These are phyloP conservation scores for Populus nigra DNA, from an alignment of 345 rosid species.

Conservation along the genomic window DNA sequence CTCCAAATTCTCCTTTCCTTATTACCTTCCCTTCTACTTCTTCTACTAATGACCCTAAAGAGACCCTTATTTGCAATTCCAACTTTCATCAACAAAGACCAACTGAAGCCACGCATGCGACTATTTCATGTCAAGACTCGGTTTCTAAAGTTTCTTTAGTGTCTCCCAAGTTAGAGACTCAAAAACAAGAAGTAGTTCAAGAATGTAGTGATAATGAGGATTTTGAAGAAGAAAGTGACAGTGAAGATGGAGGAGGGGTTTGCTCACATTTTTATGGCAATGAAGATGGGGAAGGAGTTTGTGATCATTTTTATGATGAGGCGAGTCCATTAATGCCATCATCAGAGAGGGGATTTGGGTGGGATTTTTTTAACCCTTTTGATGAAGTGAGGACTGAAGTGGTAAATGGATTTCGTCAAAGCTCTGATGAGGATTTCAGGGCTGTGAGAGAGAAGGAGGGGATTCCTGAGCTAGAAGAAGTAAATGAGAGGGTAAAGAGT, in stretches of 20 bases:
- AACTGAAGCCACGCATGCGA: conserved; percentile 14
- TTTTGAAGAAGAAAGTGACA: conserved; percentile 8
- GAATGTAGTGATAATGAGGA: conserved; percentile 3
- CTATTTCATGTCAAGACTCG: conserved; percentile 13
- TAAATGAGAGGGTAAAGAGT: conserved; percentile 14
- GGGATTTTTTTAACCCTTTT: conserved; percentile 45
- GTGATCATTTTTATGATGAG: conserved; percentile 25
- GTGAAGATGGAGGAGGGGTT: conserved; percentile 14
- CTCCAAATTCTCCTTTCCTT: conserved; percentile 37
- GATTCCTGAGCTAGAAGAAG: conserved; percentile 41
- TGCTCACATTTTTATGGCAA: conserved; percentile 27
- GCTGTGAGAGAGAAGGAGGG: conserved; percentile 35
- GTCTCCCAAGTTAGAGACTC: conserved; percentile 7
- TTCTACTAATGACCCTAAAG: neutral
- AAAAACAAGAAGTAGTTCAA: conserved; percentile 10
- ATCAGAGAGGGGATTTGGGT: conserved; percentile 19
- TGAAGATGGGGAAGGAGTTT: conserved; percentile 12
- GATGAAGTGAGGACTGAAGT: conserved; percentile 21
- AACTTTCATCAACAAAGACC: conserved; percentile 26
- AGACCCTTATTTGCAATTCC: conserved; percentile 10
- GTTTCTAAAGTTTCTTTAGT: conserved; percentile 9
- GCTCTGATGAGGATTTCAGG: conserved; percentile 23
- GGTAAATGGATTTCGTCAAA: conserved; percentile 11
- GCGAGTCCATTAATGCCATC: conserved; percentile 21
- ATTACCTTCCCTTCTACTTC: conserved; percentile 31